Conservation (phyloP, 495 filamentous ascomycete species). For the Penicillium coffeae region DNA sequence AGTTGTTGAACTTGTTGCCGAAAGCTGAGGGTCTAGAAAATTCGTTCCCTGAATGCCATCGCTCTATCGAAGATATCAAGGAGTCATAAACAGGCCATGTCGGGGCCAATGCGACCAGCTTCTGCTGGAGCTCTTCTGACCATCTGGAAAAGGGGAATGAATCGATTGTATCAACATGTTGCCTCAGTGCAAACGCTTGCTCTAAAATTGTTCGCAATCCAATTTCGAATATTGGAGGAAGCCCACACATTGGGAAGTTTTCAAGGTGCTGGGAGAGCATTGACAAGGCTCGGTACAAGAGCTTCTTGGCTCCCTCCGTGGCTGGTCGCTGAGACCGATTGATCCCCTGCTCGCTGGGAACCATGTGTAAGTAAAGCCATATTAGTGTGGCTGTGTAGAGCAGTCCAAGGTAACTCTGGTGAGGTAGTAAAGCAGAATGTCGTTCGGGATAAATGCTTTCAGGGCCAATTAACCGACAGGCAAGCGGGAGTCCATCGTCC, state of each 20-base stretch:
- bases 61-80: constrained; percentile 30
- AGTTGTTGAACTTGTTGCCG: no score
- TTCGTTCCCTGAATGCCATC: constrained; percentile 28
- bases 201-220: constrained; percentile 38
- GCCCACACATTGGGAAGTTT: constrained; percentile 43
- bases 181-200: constrained; percentile 32
- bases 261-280: constrained; percentile 46
- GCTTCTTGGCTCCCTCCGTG: constrained; percentile 41
- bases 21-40: constrained; percentile 7
- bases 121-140: constrained; percentile 37
- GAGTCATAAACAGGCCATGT: constrained; percentile 40
- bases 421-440: constrained; percentile 42
- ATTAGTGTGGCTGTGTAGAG: constrained; percentile 46
- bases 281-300: constrained; percentile 39
- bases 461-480: constrained; percentile 39
- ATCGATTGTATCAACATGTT: constrained; percentile 28
- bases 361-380: constrained; percentile 40
- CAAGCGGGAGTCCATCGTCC: constrained; percentile 40
- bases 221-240: constrained; percentile 47
- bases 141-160: constrained; percentile 38
- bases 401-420: constrained; percentile 46
- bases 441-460: constrained; percentile 44
- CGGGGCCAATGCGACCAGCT: constrained; percentile 21
- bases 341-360: constrained; percentile 30
- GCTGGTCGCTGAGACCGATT: constrained; percentile 36